A percentile compares a stretch with the other conserved stretches of the same genome.
Conservation (phyloP, 805 yeast species). For the Vanderwaltozyma tropicalis region DNA sequence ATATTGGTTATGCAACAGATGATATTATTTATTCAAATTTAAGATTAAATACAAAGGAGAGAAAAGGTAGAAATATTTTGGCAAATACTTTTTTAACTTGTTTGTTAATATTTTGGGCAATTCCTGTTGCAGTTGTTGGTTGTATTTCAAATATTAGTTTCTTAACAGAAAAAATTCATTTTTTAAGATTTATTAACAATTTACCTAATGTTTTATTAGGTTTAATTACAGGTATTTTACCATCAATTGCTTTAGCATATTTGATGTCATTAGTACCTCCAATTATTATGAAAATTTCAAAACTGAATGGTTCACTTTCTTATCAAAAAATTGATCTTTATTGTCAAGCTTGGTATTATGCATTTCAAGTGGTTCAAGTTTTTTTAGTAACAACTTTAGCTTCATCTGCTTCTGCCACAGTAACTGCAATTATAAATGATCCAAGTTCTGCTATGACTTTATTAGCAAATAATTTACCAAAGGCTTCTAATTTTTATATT, state of each 20-base stretch:
- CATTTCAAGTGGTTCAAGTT: constrained; percentile 82
- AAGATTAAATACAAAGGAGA: constrained; percentile 43
- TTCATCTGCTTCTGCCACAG: constrained; percentile 71
- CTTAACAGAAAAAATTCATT: constrained; percentile 59
- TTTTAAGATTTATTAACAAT: constrained; percentile 63
- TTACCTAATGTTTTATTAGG: constrained; percentile 68
- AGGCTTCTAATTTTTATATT: constrained; percentile 84
- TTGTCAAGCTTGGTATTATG: constrained; percentile 84
- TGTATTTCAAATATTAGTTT: constrained; percentile 76
- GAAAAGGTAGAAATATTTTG: constrained; percentile 44
- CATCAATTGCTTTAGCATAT: constrained; percentile 68
- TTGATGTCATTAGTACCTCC: constrained; percentile 85
- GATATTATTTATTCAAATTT: constrained; percentile 81
- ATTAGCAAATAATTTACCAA: constrained; percentile 71
- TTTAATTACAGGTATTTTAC: constrained; percentile 77
- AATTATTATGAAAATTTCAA: constrained; percentile 68
- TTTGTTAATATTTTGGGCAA: constrained; percentile 82
- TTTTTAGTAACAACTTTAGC: constrained; percentile 77
- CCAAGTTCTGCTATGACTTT: constrained; percentile 67
- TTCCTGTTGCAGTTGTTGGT: constrained; percentile 98
- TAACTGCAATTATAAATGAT: constrained; percentile 51
- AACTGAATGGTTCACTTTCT: constrained; percentile 60
- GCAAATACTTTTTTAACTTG: constrained; percentile 57
- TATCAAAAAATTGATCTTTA: constrained; percentile 62
- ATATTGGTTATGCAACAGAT: constrained; percentile 62